Evolutionary conservation across 108 stramenopile species (phyloP).

Genomic region (Nitzschia sp.): DNA sequence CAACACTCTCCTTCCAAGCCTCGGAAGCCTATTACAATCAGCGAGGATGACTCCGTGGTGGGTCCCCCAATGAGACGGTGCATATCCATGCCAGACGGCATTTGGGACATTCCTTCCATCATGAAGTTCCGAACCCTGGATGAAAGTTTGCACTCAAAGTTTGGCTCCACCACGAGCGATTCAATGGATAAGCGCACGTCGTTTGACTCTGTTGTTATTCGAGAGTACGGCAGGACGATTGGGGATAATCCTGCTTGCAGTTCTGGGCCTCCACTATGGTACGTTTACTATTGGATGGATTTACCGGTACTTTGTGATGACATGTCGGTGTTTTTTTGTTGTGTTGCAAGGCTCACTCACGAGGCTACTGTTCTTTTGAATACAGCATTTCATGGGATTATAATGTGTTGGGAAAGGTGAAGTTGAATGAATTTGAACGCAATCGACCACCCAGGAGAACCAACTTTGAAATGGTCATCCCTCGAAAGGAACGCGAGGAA

Average conservation of each 20-base stretch:
- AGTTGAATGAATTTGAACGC: constrained; percentile 44
- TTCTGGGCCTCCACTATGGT: constrained; percentile 44
- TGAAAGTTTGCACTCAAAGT: constrained; percentile 47
- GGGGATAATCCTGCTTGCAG: constrained; percentile 56
- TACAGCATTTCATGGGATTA: constrained; percentile 57
- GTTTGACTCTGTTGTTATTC: constrained; percentile 44
- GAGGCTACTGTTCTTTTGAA: not conserved
- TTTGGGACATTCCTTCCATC: constrained; percentile 30
- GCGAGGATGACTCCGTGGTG: constrained; percentile 6
- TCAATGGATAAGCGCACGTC: not conserved
- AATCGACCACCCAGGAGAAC: constrained; percentile 39
- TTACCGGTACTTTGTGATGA: not conserved
- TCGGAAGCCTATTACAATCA: constrained; percentile 7
- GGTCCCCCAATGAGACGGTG: constrained; percentile 17
- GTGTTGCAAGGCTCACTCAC: not conserved
- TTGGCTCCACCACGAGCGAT: constrained; percentile 17
- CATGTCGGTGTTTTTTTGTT: not conserved
- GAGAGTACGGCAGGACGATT: constrained; percentile 56
- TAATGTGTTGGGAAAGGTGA: constrained; percentile 18
- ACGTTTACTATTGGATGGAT: constrained; percentile 7
- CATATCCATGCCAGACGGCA: constrained; percentile 20
- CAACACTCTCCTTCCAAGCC: not conserved
- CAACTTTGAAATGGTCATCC: constrained; percentile 49
- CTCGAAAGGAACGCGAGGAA: constrained; percentile 46
- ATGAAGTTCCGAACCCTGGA: constrained; percentile 47